Evolutionary conservation across 441 rosid genomes (phyloP), one percentile per base, ranked within the genome.

Genomic region (Eruca vesicaria): DNA sequence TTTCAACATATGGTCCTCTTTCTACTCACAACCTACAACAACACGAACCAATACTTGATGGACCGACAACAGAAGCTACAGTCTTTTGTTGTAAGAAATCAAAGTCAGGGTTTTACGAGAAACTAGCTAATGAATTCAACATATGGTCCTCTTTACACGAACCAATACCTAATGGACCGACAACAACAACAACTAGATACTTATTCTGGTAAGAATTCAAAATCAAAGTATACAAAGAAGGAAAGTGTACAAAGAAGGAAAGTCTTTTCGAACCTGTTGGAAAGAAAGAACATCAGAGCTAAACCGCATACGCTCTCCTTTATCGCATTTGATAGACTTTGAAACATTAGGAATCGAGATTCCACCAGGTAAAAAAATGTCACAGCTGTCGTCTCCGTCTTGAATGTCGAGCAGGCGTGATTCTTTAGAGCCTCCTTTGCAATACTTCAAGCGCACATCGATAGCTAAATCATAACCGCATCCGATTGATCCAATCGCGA

Each of bases 401-500:
- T 84, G 88, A 68, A 95, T 83, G 76, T 92, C 93, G 50, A 95
- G 92, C 66, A 95, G 83, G 4, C 83, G 83, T 0, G 87, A 84
- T 69, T 82, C 81, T 15, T 61, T 77, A 0, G 76, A 76, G 66
- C 82, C 92, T 53, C 91, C 97, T 79, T 88, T 88, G 72, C 97
- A 90, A 77, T 80, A 86, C 71, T 87, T 96, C 72, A 96, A 83
- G 72, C 97, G 83, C n/a, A 96, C 62, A 85, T 96, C 99, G 16
- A 73, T 61, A 36, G 97, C 84, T 35, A 93, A 73, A 78, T 96
- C 92, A 52, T 93, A 96, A 56, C 99, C 99, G 38, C 90, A 81
- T 19, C 99, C 99, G 62, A 96, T 93, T 0, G 97, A 88, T 19
- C 87, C 90, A 31, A 93, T 87, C 61, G 99, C 98, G 79, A 90